These are phyloP conservation scores for Phytopythium mirpurense DNA, from an alignment of 352 stramenopile genomes.

Conservation along the genomic window DNA sequence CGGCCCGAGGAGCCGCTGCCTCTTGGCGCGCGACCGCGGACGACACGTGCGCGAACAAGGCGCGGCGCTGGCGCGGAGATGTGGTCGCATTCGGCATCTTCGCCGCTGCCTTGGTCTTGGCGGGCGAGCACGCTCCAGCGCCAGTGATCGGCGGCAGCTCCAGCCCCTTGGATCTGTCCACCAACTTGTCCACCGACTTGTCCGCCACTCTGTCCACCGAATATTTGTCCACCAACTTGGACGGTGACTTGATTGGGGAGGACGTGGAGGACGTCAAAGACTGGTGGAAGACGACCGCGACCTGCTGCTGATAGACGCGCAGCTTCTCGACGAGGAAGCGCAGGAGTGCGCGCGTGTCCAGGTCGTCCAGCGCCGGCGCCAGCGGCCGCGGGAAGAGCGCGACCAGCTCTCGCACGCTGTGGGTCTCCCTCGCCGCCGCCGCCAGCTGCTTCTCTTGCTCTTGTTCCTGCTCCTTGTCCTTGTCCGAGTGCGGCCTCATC, in stretches of 20 bases:
- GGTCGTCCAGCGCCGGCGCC: conserved; percentile 38
- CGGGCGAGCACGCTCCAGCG: neutral
- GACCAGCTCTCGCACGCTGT: conserved; percentile 37
- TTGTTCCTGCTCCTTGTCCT: too few species aligned
- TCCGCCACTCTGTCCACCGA: too few species aligned
- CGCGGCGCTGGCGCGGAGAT: conserved; percentile 43
- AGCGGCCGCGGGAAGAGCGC: conserved; percentile 19
- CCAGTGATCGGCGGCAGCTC: conserved; percentile 52
- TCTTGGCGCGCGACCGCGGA: conserved; percentile 18
- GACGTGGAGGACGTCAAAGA: neutral
- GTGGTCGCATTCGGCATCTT: too few species aligned
- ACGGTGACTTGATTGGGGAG: too few species aligned
- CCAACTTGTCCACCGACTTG: too few species aligned
- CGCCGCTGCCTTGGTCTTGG: neutral
- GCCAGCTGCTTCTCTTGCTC: too few species aligned
- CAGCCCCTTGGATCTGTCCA: conserved; percentile 32
- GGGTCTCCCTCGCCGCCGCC: too few species aligned
- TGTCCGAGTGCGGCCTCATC: too few species aligned
- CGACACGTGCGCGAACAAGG: conserved; percentile 33
- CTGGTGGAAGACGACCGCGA: conserved; percentile 34
- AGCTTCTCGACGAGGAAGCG: conserved; percentile 65
- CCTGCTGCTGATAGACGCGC: conserved; percentile 46
- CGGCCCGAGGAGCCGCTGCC: conserved; percentile 9
- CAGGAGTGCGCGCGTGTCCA: conserved; percentile 45
- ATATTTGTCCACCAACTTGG: too few species aligned